Evolutionary conservation across 1,284 basidiomycete species (phyloP).

Genomic region (Tilletia indica): DNA sequence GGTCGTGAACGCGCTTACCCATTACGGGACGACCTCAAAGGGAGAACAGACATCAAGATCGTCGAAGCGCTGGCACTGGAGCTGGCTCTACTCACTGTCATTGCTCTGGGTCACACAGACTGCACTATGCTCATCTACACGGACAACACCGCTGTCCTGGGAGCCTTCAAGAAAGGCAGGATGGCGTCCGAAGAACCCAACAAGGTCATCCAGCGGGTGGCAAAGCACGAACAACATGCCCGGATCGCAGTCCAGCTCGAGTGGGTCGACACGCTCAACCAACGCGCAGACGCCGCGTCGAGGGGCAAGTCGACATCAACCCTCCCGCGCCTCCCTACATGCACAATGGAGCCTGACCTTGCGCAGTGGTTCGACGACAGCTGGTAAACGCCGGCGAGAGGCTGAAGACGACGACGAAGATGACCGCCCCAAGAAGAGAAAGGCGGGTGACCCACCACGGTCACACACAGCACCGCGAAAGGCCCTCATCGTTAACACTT

Average conservation of each 20-base stretch:
- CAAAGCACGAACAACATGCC: not conserved
- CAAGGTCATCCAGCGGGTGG: not conserved
- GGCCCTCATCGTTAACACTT: no score
- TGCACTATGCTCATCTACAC: not conserved
- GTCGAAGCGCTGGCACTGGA: not conserved
- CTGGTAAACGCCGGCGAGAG: no score
- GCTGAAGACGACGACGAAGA: not conserved
- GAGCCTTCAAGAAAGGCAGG: not conserved
- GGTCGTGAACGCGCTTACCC: not conserved
- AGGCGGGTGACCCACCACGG: not conserved
- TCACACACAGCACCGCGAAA: not conserved
- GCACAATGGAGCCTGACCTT: no score
- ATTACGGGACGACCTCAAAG: no score
- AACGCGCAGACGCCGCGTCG: not conserved
- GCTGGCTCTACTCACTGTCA: not conserved
- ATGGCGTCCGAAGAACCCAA: not conserved
- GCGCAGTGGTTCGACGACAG: no score
- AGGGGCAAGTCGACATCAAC: not conserved
- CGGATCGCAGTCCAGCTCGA: not conserved
- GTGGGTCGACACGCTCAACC: not conserved
- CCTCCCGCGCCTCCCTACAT: not conserved
- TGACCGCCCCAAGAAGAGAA: no score
- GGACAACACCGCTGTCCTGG: not conserved
- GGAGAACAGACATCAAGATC: not conserved
- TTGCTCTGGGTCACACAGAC: not conserved